Base-by-base conservation (phyloP, 805 yeast species). In the Metschnikowia borealis region DNA sequence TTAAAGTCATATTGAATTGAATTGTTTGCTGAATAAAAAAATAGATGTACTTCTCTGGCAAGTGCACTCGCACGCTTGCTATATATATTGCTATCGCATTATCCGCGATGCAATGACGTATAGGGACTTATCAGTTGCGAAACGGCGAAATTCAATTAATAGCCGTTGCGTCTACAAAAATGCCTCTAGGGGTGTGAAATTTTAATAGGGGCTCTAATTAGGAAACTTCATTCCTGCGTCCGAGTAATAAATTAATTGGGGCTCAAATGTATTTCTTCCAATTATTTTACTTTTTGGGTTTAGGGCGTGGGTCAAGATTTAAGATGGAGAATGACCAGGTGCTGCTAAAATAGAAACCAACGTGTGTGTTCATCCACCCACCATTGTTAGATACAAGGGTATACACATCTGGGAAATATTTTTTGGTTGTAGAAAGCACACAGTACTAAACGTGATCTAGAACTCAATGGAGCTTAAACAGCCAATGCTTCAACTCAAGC, bases 1-100 rank as follows among this genome's bases (percentile, higher is more conserved):
- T 39, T 32, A 67, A 59, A 21, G 65, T 48, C 68, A 65, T 66
- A 18, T 17, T 46, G n/a, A 33, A 33, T 29, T 29, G 23, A 39
- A 26, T 15, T 11, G 14, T 10, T 26, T 26, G 6, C 14, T 20
- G 5, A 20, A 18, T 10, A 17, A 26, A 10, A 26, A 26, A 26
- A 26, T 26, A 8, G 29, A 26, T 10, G 11, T 26, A 26, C 5
- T 3, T 26, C 29, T 8, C 29, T 26, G 11, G 29, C 11, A 15
- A 35, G 29, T 14, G 34, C 6, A 18, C 8, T n/a, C 37, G 20
- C 17, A n/a, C 37, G 26, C 17, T 41, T 41, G 45, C 45, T 41
- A 41, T 18, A 41, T 36, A 20, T 38, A 7, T 41, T 41, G 45
- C 37, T 41, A 41, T 14, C 37, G 37, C 37, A 32, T 11, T 26